These are phyloP conservation scores for Phytophthora pini DNA, from an alignment of 352 stramenopile genomes.

Conservation along the genomic window DNA sequence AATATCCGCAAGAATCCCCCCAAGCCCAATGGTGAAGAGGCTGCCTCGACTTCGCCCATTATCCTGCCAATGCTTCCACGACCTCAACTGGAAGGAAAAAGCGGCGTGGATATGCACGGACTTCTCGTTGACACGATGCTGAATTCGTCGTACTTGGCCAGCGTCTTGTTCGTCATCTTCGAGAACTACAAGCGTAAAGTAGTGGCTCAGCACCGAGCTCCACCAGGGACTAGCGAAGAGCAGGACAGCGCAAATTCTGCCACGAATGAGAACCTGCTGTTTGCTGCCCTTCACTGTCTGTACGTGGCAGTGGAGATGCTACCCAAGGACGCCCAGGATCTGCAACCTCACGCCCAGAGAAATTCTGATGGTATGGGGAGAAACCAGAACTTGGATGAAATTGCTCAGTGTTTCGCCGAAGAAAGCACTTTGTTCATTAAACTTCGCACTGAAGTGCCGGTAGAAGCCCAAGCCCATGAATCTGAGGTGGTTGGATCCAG, in stretches of 20 bases:
- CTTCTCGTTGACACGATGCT: conserved; percentile 52
- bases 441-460: conserved; percentile 41
- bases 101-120: conserved; percentile 37
- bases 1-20: conserved; percentile 60
- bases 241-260: conserved; percentile 5
- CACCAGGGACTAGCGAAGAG: conserved; percentile 1
- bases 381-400: conserved; percentile 30
- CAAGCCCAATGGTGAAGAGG: conserved; percentile 18
- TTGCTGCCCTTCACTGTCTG: conserved; percentile 59
- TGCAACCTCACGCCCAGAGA: background rate
- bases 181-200: conserved; percentile 40
- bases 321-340: conserved; percentile 12
- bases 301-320: conserved; percentile 54
- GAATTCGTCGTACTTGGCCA: conserved; percentile 54
- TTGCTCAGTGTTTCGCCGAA: conserved; percentile 42
- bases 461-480: conserved; percentile 3
- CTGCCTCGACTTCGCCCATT: conserved; percentile 7
- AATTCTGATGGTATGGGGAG: background rate
- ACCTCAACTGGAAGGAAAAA: conserved; percentile 14
- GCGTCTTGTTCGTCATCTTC: conserved; percentile 53
- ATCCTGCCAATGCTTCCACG: conserved; percentile 45
- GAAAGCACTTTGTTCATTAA: conserved; percentile 50
- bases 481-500: conserved; percentile 6
- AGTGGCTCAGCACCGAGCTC: background rate
- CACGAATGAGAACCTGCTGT: conserved; percentile 61